Base-by-base conservation (phyloP, 2,329 filamentous ascomycete species). In the Aureobasidium sp. region DNA sequence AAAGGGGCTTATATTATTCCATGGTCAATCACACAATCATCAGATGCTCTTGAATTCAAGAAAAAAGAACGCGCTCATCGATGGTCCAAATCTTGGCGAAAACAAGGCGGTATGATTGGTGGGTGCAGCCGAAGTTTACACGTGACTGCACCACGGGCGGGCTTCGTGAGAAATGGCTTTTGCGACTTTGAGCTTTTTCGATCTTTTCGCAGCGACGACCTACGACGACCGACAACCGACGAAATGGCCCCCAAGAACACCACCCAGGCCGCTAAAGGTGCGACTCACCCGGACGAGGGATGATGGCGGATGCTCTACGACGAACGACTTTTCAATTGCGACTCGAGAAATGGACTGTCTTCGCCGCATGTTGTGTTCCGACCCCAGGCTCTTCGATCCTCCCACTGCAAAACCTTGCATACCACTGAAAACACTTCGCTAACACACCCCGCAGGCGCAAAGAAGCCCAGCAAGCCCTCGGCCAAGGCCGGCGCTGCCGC, bases 401-500 rank as follows among this genome's bases (percentile, higher is more conserved):
- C 7, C 40, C 6, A 30, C 44, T 48, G 21, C 32, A 22, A 49
- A 48, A 32, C 14, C 16, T 21, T 34, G 62, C 59, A 53, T 52
- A 32, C 22, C 50, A 44, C 4, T 14, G 16, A 29, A 22, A 37
- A 53, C 21, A 45, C 6, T 4, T 44, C 21, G 25, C 60, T 35
- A 62, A 62, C 45, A 64, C 65, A 61, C 48, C 30, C 35, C 19
- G 14, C 25, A 49, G 45, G 45, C 45, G 45, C 45, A 49, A 49
- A 49, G 32, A 48, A 48, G 44, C 30, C 71, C 62, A 67, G 77
- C 74, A 93, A 93, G 82, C 70, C 77, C 66, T 75, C 73, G 67
- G 74, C 74, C 66, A 85, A 95, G 83, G 93, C 93, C 77, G 86
- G 84, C 69, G 84, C 85, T 72, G 93, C 93, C 73, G 88, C 93